Base-by-base conservation (phyloP, 176 grass and related monocot species). In the Musa acuminata region DNA sequence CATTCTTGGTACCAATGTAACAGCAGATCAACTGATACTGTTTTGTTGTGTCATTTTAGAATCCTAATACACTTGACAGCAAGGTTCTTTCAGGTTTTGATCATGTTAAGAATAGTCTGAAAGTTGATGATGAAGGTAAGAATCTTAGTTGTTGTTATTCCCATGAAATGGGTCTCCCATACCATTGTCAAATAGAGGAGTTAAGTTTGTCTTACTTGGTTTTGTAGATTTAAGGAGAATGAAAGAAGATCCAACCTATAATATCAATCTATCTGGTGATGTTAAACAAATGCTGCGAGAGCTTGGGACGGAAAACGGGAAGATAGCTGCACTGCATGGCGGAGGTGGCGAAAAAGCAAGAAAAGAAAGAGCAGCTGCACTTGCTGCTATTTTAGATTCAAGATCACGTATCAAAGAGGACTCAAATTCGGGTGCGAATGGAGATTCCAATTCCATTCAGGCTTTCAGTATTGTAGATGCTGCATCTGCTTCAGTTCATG, bases 401-500 rank as follows among this genome's bases (percentile, higher is more conserved):
- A 87, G 80, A 80, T 70, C 81, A 76, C 85, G 76, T 73, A 75
- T 89, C 70, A 83, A 87, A 76, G 71, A 88, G 79, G 87, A 82
- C 49, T 77, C 83, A 27, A 88, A 91, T 74, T 87, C 88, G 19
- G 70, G 53, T 82, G 20, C 53, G 53, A 64, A 53, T 73, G 85
- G 85, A 86, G 89, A 87, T 75, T 63, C 83, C 72, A 87, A 93
- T 72, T 71, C 90, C 55, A 65, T 64, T 21, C 87, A 87, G 74
- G 12, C 80, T 74, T 98, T 98, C 74, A 98, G 94, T 88, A 90
- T 98, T 24, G 94, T 98, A n/a, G 94, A 98, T 92, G 94, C 85
- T 79, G 93, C 93, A 77, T 97, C 93, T 65, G 90, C 93, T 85
- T 87, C 93, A 81, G 93, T 97, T 79, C 89, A 92, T 77, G 93